Evolutionary conservation across 129 eudicot genomes (phyloP).

Genomic region (Gnaphalium uliginosum): DNA sequence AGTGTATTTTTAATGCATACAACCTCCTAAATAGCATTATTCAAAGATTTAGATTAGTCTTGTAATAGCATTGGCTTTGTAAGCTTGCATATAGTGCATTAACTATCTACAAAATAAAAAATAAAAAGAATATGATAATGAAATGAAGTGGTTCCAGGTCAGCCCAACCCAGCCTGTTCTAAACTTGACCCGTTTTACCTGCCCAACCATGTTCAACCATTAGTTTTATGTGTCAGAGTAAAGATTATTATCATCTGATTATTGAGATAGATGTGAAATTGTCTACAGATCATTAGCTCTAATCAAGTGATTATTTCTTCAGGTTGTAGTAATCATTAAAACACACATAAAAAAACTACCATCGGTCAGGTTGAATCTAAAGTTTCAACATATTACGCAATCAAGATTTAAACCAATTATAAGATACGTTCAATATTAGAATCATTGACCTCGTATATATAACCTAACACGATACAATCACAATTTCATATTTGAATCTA

Average conservation of each 20-base stretch:
- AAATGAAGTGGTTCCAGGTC: background rate
- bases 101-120: background rate
- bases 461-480: background rate
- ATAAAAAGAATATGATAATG: background rate
- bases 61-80: too few species aligned
- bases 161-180: conserved; percentile 9
- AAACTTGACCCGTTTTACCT: background rate
- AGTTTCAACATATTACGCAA: background rate
- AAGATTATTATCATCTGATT: background rate
- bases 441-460: background rate
- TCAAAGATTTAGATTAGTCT: background rate
- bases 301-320: background rate
- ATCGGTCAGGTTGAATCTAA: background rate
- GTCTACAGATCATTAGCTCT: background rate
- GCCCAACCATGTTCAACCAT: background rate
- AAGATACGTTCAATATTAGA: background rate
- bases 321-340: background rate
- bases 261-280: background rate
- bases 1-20: background rate
- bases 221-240: background rate
- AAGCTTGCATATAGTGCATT: too few species aligned
- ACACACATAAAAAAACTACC: background rate
- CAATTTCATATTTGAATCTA: background rate
- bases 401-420: background rate
- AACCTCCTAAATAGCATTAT: conserved; percentile 3